Base-by-base conservation (phyloP, 805 yeast genomes). In the Kodamaea fukazawae region DNA sequence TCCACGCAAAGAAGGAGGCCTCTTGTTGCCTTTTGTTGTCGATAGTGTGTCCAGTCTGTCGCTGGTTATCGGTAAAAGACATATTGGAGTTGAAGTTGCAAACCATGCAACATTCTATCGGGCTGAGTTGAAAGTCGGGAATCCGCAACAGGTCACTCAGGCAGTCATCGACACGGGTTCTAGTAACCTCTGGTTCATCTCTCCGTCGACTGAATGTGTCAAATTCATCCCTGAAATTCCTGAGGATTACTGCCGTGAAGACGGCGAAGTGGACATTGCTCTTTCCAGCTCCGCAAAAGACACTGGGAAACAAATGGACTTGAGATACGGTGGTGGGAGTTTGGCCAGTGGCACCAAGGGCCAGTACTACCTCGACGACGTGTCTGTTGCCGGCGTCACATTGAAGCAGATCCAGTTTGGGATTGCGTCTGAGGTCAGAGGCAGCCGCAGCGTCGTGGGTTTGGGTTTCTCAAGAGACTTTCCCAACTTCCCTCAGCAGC, bases 401-500 rank as follows among this genome's bases (percentile, higher is more conserved):
- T 18, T 45, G 29, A 36, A 11, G 20, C 14, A 26, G 14, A 32
- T 32, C 6, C 31, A 31, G 9, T 18, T 38, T 15, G 41, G 36
- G 3, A 22, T 38, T 11, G 42, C 32, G 5, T 6, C 8, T 20
- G 8, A 20, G 8, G 7, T 6, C 7, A 20, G 23, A 6, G 23
- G 23, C 8, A 8, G 23, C 5, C 35, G 23, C 28, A 32, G 20
- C 35, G 20, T 32, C 23, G 18, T 32, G 17, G 35, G 35, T 12
- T 20, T 32, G 10, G 20, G 40, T 11, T 15, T 5, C 20, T 3
- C 28, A 14, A 7, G 8, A 11, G 29, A 60, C 12, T 86, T 87
- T 60, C 69, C 75, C 40, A 86, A 87, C 58, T 63, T 86, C 44
- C 96, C 96, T 0, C 48, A 68, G 37, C 72, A 73, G 42, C 60